Evolutionary conservation across 2,329 filamentous ascomycete species (phyloP).

Genomic region (Knufia petricola): DNA sequence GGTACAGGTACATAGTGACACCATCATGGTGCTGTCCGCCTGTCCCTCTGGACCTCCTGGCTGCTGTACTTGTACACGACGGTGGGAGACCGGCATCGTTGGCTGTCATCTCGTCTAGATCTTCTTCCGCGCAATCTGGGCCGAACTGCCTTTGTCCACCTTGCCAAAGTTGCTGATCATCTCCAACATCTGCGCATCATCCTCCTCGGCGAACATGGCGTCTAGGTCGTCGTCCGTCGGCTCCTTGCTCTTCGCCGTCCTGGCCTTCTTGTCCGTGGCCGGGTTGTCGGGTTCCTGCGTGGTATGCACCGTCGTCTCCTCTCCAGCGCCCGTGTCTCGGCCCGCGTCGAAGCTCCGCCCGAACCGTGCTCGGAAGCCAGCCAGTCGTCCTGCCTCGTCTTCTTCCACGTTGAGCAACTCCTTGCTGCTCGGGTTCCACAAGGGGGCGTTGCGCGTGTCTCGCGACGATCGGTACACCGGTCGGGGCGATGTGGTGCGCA

Average conservation of each 20-base stretch:
- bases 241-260: slow-evolving; percentile 32
- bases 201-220: slow-evolving; percentile 33
- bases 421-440: slow-evolving; percentile 83
- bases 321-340: slow-evolving; percentile 27
- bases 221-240: slow-evolving; percentile 36
- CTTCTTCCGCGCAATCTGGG: slow-evolving; percentile 9
- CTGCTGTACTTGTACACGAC: too few relatives aligned
- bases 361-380: slow-evolving; percentile 75
- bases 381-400: slow-evolving; percentile 84
- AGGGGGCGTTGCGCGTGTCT: slow-evolving; percentile 76
- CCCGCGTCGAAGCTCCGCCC: slow-evolving; percentile 70
- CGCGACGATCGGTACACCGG: slow-evolving; percentile 57
- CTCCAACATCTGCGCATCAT: slow-evolving; percentile 49
- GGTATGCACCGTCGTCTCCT: slow-evolving; percentile 20
- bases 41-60: too few relatives aligned
- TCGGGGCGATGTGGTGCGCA: slow-evolving; percentile 41
- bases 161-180: slow-evolving; percentile 45
- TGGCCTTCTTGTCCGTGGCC: slow-evolving; percentile 28
- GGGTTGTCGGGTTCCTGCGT: slow-evolving; percentile 23
- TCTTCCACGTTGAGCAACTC: slow-evolving; percentile 81
- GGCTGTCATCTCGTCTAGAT: too few relatives aligned
- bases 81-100: too few relatives aligned
- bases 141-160: slow-evolving; percentile 15
- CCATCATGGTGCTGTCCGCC: too few relatives aligned
- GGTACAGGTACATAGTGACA: too few relatives aligned